Conservation (phyloP, 495 filamentous ascomycete genomes). For the Xylaria telfairii region DNA sequence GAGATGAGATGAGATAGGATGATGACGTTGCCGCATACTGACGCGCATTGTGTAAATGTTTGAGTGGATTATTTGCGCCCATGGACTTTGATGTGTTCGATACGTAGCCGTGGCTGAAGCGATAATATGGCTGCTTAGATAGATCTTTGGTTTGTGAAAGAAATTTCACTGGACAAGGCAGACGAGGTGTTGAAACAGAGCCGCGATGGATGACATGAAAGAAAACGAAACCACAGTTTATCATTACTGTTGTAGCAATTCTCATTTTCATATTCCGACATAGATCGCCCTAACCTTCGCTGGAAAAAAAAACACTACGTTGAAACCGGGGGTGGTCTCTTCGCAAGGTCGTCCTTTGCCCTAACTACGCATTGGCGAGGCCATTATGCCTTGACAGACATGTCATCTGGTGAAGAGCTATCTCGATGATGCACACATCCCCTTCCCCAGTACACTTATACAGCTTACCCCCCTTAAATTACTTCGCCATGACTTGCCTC, state of each 20-base stretch:
- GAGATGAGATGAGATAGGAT: slow-evolving; percentile 1
- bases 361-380: not conserved
- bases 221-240: not conserved
- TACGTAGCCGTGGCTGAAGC: not conserved
- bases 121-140: not conserved
- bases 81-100: not conserved
- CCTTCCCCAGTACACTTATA: not conserved
- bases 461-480: slow-evolving; percentile 21
- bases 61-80: not conserved
- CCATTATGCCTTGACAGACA: not conserved
- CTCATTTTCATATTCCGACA: not conserved
- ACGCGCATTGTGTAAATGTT: not conserved
- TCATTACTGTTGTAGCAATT: not conserved
- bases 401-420: not conserved
- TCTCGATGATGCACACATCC: not conserved
- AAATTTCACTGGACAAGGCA: not conserved
- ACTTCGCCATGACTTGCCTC: slow-evolving; percentile 26
- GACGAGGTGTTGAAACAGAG: not conserved
- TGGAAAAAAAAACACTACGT: not conserved
- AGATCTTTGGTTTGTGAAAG: not conserved
- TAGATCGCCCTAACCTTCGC: not conserved
- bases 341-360: not conserved
- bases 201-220: not conserved
- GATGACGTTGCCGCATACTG: not conserved
- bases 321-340: not conserved